Evolutionary conservation across 2,329 filamentous ascomycete genomes (phyloP), one percentile per base, ranked within the genome.

Genomic region (Pseudopyricularia javanii): DNA sequence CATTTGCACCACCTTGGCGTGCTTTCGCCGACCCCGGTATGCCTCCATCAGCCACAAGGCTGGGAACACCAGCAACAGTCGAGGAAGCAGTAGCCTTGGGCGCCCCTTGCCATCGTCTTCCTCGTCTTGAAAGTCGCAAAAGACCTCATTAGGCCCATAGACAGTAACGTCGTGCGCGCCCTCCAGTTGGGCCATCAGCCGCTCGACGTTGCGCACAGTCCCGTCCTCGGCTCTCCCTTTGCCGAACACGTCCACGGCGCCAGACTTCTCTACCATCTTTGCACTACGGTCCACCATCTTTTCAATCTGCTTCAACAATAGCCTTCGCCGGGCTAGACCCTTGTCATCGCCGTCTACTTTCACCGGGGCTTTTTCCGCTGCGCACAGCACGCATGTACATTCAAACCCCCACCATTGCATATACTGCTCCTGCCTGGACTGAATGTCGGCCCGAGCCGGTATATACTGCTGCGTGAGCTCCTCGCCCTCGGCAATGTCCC

Each of bases 381-480:
- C 15, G 53, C 72, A 74, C 15, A 73, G 59, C 20, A 52, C 51
- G 55, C 71, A 74, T 4, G 52, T 51, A 56, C 71, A 74, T 24
- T 63, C 59, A 51, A 74, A 73, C 0, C 66, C 69, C 69, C 70
- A 73, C 5, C 56, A 59, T 1, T 57, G 53, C 7, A 56, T 56
- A 54, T 65, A 65, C 56, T 63, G 58, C 24, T 54, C 53, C 50
- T 57, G 54, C 3, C 67, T 62, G 8, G 51, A 56, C 8, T 62
- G 62, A 2, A 57, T 43, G 26, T 62, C 54, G 22, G 64, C 59
- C 56, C 63, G 63, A 22, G 68, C 62, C 6, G 67, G 67, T 1
- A 66, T 63, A 56, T 72, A 71, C 54, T 63, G 62, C 54, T 68
- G 64, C 35, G 63, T 64, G 51, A 72, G 60, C 59, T 72, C 69